phyloP scores from a whole-genome alignment of 257 asterid species.

The Nicotiana paniculata region DNA sequence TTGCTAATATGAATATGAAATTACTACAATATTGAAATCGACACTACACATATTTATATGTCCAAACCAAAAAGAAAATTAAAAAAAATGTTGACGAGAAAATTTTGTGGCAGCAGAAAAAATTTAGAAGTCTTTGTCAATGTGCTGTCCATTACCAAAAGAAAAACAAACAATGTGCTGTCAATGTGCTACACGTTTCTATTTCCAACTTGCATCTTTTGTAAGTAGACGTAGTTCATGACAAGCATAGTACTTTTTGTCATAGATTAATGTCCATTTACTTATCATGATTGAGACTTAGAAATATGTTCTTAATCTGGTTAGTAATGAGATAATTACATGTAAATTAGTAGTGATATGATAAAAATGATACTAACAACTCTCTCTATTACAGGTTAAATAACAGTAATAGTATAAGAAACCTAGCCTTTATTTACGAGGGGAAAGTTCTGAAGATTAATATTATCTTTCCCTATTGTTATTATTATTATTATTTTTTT shows the following conservation, averaged over 20 bases:
- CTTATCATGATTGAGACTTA: background rate
- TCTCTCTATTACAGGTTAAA: too few species aligned
- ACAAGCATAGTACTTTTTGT: background rate
- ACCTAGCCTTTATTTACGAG: background rate
- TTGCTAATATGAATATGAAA: background rate
- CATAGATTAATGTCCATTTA: too few species aligned
- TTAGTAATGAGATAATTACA: too few species aligned
- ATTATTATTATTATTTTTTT: background rate
- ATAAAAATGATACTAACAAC: too few species aligned
- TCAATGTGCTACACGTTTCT: background rate
- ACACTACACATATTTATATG: background rate
- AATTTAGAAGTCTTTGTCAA: background rate
- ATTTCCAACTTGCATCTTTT: background rate
- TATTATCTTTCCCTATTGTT: background rate
- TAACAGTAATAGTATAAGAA: too few species aligned
- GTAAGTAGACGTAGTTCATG: background rate
- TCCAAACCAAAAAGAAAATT: background rate
- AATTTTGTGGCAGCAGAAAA: background rate
- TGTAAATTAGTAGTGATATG: too few species aligned
- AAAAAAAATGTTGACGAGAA: background rate
- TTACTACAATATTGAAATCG: background rate
- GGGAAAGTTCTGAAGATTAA: background rate
- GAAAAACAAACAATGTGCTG: background rate
- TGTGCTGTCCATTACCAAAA: background rate
- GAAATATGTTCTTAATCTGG: background rate